Evolutionary conservation across 768 basidiomycete genomes (phyloP), one percentile per base, ranked within the genome.

Genomic region (Fistulinella prunicolor): DNA sequence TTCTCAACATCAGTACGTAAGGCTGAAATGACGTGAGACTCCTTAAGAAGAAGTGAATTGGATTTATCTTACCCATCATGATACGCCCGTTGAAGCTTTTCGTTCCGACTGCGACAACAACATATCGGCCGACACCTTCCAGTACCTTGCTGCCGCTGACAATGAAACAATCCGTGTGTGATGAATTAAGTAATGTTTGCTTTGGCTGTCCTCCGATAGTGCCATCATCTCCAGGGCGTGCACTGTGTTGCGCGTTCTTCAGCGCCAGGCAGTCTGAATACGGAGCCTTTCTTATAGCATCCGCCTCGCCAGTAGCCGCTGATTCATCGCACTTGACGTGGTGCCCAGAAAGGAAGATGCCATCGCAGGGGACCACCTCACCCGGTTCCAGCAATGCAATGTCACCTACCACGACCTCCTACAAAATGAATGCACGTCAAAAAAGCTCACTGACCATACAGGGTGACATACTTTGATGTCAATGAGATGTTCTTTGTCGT

Each of bases 311-410:
- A 0, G 96, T 98, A 36, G 94, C 93, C 19, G 91, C 90, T 21
- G 90, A 92, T 66, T 98, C 96, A 61, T 99, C 96, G 64, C 94
- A 97, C 62, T 82, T 86, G 57, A 97, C 86, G 55, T 92, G 93
- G 69, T 98, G 91, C 19, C 96, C 95, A 8, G 80, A 74, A 23
- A 99, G 70, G 72, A 95, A 96, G 60, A 99, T 75, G 45, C 96
- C 96, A 63, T 99, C 96, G 67, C 93, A 95, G 40, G 96, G 96
- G 14, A 98, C 64, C 49, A 98, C 85, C 65, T 99, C 95, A 47
- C 96, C 96, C 1, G 96, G 93, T 72, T 98, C 94, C 32, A 98
- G 66, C 16, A 90, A 73, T 14, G 89, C 89, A 49, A 99, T 77
- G 58, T 99, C 95, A 36, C 96, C 96, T 24, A 98, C 96, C 28